These are phyloP conservation scores for Aureobasidium sp. DNA, from an alignment of 2,329 filamentous ascomycete species.

Conservation along the genomic window DNA sequence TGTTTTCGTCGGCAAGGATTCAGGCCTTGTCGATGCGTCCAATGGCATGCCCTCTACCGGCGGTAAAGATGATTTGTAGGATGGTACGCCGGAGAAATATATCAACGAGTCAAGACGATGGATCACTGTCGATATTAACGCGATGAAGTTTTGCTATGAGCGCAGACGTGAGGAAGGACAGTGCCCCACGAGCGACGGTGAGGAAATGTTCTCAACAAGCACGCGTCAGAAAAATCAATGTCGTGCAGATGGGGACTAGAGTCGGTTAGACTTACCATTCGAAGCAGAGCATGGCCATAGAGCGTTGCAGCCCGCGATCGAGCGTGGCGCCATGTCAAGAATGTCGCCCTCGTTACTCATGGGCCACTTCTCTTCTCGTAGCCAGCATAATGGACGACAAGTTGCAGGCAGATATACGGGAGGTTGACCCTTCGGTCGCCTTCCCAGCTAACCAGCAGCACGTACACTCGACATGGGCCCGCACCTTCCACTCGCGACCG, in stretches of 20 bases:
- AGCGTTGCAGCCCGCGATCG: background rate
- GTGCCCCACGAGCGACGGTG: background rate
- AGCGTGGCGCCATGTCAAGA: background rate
- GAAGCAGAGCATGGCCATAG: background rate
- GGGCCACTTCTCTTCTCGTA: background rate
- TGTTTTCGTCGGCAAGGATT: background rate
- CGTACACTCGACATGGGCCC: slow-evolving; percentile 87
- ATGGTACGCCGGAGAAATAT: background rate
- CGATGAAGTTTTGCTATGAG: background rate
- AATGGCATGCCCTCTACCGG: background rate
- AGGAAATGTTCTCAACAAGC: background rate
- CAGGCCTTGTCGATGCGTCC: background rate
- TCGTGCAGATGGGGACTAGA: background rate
- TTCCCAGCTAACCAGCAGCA: slow-evolving; percentile 69
- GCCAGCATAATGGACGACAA: slow-evolving; percentile 16
- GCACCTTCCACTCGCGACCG: slow-evolving; percentile 80
- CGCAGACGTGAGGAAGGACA: background rate
- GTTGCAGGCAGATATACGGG: slow-evolving; percentile 47
- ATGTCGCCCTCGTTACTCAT: background rate
- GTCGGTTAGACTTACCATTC: background rate
- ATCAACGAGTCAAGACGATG: background rate
- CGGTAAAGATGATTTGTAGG: background rate
- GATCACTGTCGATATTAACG: background rate
- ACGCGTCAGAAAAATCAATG: background rate
- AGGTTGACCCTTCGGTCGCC: slow-evolving; percentile 54